These are phyloP conservation scores for Globisporangium camurandrum DNA, from an alignment of 352 stramenopile species.

Conservation along the genomic window DNA sequence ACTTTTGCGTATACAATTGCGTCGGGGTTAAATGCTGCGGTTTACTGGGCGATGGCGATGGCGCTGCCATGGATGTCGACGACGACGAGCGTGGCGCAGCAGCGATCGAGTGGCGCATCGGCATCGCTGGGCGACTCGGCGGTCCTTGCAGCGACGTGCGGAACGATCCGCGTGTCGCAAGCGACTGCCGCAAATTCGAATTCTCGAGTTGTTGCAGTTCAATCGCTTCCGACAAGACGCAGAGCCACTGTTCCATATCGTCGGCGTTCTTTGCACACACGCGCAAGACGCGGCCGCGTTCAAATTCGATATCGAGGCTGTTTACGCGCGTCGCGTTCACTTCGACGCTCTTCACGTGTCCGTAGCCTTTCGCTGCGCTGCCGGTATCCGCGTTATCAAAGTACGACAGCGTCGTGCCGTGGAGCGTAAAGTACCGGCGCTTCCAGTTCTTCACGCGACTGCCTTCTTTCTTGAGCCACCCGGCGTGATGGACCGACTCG, in stretches of 20 bases:
- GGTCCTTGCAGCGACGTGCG: constrained; percentile 28
- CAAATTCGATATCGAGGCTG: constrained; percentile 70
- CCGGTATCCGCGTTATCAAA: constrained; percentile 75
- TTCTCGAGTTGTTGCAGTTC: constrained; percentile 45
- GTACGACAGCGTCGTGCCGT: constrained; percentile 74
- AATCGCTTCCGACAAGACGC: constrained; percentile 63
- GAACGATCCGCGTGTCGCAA: constrained; percentile 32
- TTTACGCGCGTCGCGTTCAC: constrained; percentile 52
- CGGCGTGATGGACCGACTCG: constrained; percentile 55
- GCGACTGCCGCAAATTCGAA: constrained; percentile 50
- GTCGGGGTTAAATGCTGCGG: no score
- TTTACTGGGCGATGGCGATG: constrained; percentile 15
- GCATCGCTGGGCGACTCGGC: constrained; percentile 23
- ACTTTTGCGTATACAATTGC: no score
- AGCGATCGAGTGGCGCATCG: constrained; percentile 41
- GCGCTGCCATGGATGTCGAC: background rate
- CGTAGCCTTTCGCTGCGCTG: constrained; percentile 69
- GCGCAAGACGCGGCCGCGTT: constrained; percentile 65
- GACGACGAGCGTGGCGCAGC: constrained; percentile 11
- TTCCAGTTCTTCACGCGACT: constrained; percentile 79
- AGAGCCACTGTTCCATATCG: constrained; percentile 74
- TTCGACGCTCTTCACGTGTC: constrained; percentile 66
- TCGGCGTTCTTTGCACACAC: constrained; percentile 49
- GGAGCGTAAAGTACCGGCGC: constrained; percentile 68
- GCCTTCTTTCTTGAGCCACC: constrained; percentile 77